Evolutionary conservation across 768 basidiomycete species (phyloP), one percentile per base, ranked within the genome.

Genomic region (Fomitopsis serialis): DNA sequence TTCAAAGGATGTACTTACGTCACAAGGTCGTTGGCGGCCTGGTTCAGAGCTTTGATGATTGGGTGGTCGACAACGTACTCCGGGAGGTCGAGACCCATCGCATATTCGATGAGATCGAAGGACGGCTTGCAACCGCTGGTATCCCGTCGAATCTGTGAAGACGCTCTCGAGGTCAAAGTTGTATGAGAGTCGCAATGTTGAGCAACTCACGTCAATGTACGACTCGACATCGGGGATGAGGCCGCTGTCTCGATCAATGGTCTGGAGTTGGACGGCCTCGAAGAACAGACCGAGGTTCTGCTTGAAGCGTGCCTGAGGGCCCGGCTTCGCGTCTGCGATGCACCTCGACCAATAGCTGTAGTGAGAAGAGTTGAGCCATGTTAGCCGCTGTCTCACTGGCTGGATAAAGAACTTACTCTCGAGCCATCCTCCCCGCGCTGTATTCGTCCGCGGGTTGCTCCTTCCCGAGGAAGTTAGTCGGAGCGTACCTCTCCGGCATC

Each of bases 61-160:
- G 85, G 85, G 61, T 90, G 84, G 21, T 84, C 79, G 77, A 88
- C 84, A 52, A 90, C 86, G 58, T 82, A 81, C 60, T 89, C 86
- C 1, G 89, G 89, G 47, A 91, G 80, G 63, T 85, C 75, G 47
- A 90, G 77, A 62, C 86, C 81, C 61, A 83, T 77, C 19, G 87
- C 84, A 58, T 85, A 89, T 74, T 90, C 87, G 62, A 89, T 85
- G 54, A 89, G 74, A 25, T 78, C 87, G 77, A 85, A 90, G 63
- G 80, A 82, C 7, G 86, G 79, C 68, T 87, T 88, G 68, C 87
- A 89, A 10, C 84, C 89, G 48, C 85, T 86, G 4, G 88, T 89
- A 59, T 90, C 86, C 43, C 89, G 79, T 42, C 89, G 81, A 13
- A 85, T 77, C 59, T 60, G 34, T 25, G 7, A 13, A 45, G 25